phyloP scores from a whole-genome alignment of 208 protist species.

The Leishmania braziliensis region DNA sequence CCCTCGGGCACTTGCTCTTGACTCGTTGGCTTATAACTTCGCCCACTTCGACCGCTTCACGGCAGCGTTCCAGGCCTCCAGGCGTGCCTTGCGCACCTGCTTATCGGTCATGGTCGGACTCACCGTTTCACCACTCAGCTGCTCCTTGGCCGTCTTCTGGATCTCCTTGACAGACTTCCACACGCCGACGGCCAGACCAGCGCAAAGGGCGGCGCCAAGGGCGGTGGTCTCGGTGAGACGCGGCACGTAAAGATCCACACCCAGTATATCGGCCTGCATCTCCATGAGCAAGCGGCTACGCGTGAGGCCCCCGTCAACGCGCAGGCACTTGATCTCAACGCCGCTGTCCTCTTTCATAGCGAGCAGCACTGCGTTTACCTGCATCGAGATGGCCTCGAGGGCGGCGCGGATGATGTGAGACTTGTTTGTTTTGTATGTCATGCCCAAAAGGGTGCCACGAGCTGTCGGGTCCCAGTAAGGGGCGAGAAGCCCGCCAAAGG shows the following conservation, averaged over 20 bases:
- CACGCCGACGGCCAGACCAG: constrained; percentile 59
- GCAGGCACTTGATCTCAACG: constrained; percentile 63
- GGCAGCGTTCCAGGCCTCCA: constrained; percentile 58
- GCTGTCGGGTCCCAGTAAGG: constrained; percentile 97
- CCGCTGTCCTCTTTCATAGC: constrained; percentile 85
- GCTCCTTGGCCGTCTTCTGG: constrained; percentile 23
- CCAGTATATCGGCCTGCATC: constrained; percentile 93
- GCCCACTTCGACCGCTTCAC: constrained; percentile 62
- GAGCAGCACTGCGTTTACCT: constrained; percentile 88
- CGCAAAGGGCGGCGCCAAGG: constrained; percentile 78
- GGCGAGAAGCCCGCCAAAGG: constrained; percentile 97
- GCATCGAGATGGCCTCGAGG: constrained; percentile 90
- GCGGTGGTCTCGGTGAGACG: constrained; percentile 78
- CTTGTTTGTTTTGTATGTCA: constrained; percentile 89
- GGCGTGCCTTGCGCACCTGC: constrained; percentile 33
- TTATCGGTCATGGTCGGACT: constrained; percentile 28
- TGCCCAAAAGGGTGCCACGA: constrained; percentile 92
- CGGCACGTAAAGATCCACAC: constrained; percentile 66
- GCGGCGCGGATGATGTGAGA: constrained; percentile 89
- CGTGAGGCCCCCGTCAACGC: constrained; percentile 97
- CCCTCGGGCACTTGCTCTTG: background rate
- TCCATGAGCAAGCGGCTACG: constrained; percentile 92
- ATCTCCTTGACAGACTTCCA: constrained; percentile 74
- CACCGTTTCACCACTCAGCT: constrained; percentile 39
- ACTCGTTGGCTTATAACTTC: constrained; percentile 44